Base-by-base conservation (phyloP, 2,329 filamentous ascomycete genomes). In the Didymella exigua region DNA sequence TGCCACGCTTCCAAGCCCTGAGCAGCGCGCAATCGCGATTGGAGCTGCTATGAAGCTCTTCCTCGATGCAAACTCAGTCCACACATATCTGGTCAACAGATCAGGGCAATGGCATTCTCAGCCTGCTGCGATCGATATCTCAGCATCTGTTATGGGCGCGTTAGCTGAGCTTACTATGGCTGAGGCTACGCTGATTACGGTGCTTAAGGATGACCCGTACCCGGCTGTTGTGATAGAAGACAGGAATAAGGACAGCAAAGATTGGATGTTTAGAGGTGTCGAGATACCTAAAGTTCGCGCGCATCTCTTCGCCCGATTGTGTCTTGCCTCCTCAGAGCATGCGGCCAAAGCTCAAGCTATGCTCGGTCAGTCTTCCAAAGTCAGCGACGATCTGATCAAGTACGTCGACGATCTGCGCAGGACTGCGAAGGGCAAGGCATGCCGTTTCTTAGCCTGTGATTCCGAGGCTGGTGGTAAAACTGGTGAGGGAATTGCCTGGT, bases 231-330 rank as follows among this genome's bases (percentile, higher is more conserved):
- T 96, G 2, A 86, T 91, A 0, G 90, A 96, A 67, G 86, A 88
- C 52, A 84, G 93, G 42, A 96, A 96, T 70, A 85, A 88, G 48
- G 86, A 88, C 63, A 91, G 93, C 73, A 91, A 85, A 58, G 93
- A 98, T 63, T 99, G 93, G 93, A 98, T 98, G 92, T 96, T 95
- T 74, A 91, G 89, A 67, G 85, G 91, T 0, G 91, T 93, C 0
- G 86, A 91, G 45, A 90, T 97, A 43, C 89, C 92, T 26, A 93
- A 93, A 70, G 92, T 96, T 16, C 87, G 93, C 41, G 91, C 91
- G 8, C 88, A 96, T 68, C 81, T 99, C 1, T 96, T 96, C 69
- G 92, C 92, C 1, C 83, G 93, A 1, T 80, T 98, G 7, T 98
- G 92, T 71, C 82, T 98, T 10, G 91, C 92, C 0, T 91, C 93